Conservation (phyloP, 2,329 filamentous ascomycete genomes). For the Pyrenochaeta sp. region DNA sequence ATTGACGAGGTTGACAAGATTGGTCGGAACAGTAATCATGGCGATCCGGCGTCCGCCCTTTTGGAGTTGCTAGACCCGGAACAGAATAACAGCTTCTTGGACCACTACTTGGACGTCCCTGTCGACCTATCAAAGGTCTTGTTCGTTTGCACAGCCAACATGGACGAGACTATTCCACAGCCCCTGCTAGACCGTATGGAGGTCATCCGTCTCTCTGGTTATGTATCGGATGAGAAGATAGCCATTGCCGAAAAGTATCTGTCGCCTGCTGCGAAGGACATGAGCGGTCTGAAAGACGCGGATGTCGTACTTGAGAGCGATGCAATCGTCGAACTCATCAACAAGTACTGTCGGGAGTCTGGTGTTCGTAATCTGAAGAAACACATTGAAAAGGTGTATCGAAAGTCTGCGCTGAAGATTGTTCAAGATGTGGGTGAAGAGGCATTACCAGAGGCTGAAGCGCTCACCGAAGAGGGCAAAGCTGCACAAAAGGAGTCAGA, state of each 20-base stretch:
- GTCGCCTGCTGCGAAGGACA: conserved; percentile 90
- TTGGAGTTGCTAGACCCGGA: conserved; percentile 95
- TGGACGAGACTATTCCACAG: conserved; percentile 96
- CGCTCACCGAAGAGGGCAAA: conserved; percentile 86
- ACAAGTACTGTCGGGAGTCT: conserved; percentile 96
- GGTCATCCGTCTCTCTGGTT: conserved; percentile 93
- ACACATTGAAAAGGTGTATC: conserved; percentile 98
- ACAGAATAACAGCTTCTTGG: conserved; percentile 95
- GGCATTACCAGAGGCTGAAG: conserved; percentile 79
- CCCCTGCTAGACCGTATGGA: conserved; percentile 97
- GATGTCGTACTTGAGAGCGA: conserved; percentile 87
- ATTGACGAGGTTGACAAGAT: conserved; percentile 99
- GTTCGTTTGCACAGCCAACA: conserved; percentile 98
- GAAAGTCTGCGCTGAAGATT: conserved; percentile 96
- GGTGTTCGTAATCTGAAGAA: conserved; percentile 98
- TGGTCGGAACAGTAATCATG: conserved; percentile 86
- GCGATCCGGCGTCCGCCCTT: conserved; percentile 92
- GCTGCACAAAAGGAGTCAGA: conserved; percentile 74
- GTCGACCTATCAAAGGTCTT: conserved; percentile 97
- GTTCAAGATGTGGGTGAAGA: conserved; percentile 93
- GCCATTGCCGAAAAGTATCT: conserved; percentile 95
- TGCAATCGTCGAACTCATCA: conserved; percentile 95
- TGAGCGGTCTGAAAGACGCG: conserved; percentile 88
- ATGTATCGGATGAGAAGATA: conserved; percentile 98
- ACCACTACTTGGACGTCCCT: conserved; percentile 98